Conservation (phyloP, 139 green algal genomes). For the Chlorella vulgaris region DNA sequence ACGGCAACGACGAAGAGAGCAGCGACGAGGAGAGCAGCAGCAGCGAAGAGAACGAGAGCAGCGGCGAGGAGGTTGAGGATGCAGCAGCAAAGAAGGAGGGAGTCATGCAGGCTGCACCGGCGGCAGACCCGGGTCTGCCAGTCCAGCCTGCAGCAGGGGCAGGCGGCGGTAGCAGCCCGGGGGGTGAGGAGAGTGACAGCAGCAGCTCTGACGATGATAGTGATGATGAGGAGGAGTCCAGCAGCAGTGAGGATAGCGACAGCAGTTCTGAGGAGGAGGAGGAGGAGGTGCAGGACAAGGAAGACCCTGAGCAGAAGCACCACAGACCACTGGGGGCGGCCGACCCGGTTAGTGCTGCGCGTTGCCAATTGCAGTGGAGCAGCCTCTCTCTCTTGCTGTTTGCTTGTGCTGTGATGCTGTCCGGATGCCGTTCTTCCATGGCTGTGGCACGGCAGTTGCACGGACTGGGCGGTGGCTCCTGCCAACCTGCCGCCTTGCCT, state of each 20-base stretch:
- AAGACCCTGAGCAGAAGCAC: background rate
- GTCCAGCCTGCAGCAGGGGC: too few species aligned
- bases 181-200: background rate
- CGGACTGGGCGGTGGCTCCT: too few species aligned
- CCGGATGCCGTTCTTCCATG: background rate
- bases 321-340: too few species aligned
- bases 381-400: background rate
- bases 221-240: background rate
- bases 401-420: background rate
- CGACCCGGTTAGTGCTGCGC: too few species aligned
- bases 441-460: too few species aligned
- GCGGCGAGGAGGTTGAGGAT: background rate
- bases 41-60: background rate
- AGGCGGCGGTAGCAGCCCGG: background rate
- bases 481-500: too few species aligned
- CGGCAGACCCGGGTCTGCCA: too few species aligned
- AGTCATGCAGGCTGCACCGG: too few species aligned
- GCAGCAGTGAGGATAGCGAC: background rate
- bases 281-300: background rate
- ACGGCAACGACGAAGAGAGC: background rate
- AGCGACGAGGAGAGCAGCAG: constrained; percentile 1
- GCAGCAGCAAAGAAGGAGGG: background rate
- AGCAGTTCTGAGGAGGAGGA: background rate
- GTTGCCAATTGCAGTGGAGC: too few species aligned
- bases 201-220: background rate